Evolutionary conservation across 768 basidiomycete species (phyloP).

Genomic region (Mycena rosella): DNA sequence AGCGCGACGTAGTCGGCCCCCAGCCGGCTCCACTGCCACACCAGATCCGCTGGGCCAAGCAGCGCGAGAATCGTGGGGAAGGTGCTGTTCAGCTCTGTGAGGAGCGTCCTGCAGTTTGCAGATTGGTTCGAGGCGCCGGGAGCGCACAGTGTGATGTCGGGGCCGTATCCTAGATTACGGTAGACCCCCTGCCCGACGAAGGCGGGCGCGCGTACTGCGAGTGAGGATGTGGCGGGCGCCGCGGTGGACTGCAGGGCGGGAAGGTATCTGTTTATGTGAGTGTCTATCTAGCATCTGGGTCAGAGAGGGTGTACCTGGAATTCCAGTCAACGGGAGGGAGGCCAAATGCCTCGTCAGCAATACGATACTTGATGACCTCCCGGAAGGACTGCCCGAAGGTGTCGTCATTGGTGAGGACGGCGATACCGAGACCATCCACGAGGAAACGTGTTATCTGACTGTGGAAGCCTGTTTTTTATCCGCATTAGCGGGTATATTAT

Average conservation of each 20-base stretch:
- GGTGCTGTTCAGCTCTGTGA: neutral
- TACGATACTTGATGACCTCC: conserved; percentile 5
- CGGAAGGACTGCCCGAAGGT: neutral
- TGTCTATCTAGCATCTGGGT: too few species aligned
- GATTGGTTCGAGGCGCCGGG: neutral
- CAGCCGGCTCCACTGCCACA: neutral
- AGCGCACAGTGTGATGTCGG: neutral
- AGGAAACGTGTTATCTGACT: conserved; percentile 9
- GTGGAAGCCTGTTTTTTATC: neutral
- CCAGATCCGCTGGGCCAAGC: neutral
- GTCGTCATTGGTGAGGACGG: conserved; percentile 19
- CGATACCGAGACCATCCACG: neutral
- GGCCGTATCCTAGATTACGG: neutral
- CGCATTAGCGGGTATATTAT: too few species aligned
- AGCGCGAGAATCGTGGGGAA: neutral
- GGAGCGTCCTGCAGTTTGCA: neutral
- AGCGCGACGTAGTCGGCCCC: neutral
- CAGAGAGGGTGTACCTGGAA: neutral
- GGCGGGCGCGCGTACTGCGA: neutral
- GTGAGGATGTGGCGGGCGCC: too few species aligned
- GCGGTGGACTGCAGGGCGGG: too few species aligned
- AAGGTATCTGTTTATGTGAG: too few species aligned
- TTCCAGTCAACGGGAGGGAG: conserved; percentile 6
- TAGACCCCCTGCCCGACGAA: neutral
- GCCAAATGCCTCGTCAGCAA: neutral